phyloP scores from a whole-genome alignment of 1,284 basidiomycete species.

The Sporisorium reilianum region DNA sequence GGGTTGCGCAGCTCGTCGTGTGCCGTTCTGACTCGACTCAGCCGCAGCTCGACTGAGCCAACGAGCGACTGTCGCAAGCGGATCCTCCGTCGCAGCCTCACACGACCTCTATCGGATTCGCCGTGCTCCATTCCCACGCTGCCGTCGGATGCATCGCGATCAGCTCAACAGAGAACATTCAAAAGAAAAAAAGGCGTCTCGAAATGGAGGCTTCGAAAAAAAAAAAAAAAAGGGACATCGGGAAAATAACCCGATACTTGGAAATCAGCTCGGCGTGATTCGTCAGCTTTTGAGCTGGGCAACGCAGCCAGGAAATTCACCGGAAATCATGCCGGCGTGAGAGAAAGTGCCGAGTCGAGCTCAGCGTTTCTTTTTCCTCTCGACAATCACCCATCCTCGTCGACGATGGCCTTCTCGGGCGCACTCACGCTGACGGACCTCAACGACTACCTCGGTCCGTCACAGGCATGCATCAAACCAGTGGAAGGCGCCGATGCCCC shows the following conservation, averaged over 20 bases:
- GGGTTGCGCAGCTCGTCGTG: background rate
- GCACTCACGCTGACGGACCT: conserved; percentile 87
- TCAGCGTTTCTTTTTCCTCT: background rate
- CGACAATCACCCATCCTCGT: conserved; percentile 3
- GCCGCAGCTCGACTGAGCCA: background rate
- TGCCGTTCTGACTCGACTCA: background rate
- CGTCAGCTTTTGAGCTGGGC: background rate
- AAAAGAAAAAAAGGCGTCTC: background rate
- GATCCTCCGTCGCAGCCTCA: background rate
- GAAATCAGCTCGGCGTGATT: too few relatives aligned
- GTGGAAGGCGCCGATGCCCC: conserved; percentile 72
- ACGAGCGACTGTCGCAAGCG: background rate
- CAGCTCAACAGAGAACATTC: background rate
- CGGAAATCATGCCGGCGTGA: conserved; percentile 8
- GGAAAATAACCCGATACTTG: too few relatives aligned
- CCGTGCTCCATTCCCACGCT: background rate
- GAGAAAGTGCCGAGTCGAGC: background rate
- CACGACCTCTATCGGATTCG: background rate
- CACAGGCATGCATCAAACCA: conserved; percentile 97
- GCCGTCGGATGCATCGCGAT: background rate
- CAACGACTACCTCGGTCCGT: conserved; percentile 97
- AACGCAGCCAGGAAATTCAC: background rate
- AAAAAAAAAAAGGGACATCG: too few relatives aligned
- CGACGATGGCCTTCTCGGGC: conserved; percentile 86
- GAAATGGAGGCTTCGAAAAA: background rate